Conservation (phyloP, 2,329 filamentous ascomycete genomes). For the Penicillium aurantiogriseum region DNA sequence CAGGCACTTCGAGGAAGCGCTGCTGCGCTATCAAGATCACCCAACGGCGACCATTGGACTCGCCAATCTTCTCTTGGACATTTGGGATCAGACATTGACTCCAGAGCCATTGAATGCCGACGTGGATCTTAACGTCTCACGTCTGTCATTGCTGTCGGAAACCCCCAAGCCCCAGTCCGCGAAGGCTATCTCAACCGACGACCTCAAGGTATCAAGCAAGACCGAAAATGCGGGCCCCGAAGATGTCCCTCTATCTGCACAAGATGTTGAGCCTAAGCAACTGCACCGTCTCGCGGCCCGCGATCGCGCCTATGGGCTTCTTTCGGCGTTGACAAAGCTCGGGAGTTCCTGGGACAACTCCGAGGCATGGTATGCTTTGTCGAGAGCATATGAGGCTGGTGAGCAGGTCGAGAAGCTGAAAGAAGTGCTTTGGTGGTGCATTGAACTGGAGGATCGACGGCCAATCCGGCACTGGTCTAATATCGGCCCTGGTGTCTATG, state of each 20-base stretch:
- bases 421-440: conserved; percentile 94
- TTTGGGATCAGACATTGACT: conserved; percentile 61
- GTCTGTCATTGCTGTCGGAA: conserved; percentile 25
- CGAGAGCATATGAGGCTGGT: conserved; percentile 82
- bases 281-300: conserved; percentile 83
- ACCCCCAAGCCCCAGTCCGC: conserved; percentile 22
- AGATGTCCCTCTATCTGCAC: conserved; percentile 19
- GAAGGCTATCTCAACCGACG: conserved; percentile 23
- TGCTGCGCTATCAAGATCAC: conserved; percentile 78
- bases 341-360: conserved; percentile 86
- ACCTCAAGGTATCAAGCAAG: conserved; percentile 15
- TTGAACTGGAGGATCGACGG: conserved; percentile 84
- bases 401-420: conserved; percentile 84
- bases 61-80: conserved; percentile 80
- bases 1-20: conserved; percentile 74
- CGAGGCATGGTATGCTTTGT: conserved; percentile 89
- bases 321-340: conserved; percentile 79
- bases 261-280: conserved; percentile 60
- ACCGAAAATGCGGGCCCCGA: conserved; percentile 2
- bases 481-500: conserved; percentile 66
- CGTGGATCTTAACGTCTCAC: conserved; percentile 28
- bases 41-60: conserved; percentile 75
- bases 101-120: conserved; percentile 33
- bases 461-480: conserved; percentile 77
- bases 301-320: conserved; percentile 80